Evolutionary conservation across 768 basidiomycete genomes (phyloP).

Genomic region (Dendrothele bispora): DNA sequence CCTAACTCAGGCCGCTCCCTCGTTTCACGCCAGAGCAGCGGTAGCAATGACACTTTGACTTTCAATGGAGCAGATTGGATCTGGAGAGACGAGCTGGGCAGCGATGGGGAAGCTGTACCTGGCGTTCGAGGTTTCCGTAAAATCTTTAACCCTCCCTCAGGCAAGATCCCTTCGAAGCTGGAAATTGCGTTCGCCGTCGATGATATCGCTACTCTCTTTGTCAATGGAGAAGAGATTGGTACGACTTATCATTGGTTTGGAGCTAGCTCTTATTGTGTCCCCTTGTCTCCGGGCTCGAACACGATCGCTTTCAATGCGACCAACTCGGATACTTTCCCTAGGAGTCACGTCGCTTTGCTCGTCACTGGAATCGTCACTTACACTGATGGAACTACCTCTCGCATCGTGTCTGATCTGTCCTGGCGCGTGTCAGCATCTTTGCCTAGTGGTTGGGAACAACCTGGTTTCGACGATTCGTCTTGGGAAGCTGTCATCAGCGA

Average conservation of each 20-base stretch:
- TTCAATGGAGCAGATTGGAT: slow-evolving; percentile 29
- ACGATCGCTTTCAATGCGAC: slow-evolving; percentile 26
- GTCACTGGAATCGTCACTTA: slow-evolving; percentile 21
- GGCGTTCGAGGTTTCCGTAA: slow-evolving; percentile 25
- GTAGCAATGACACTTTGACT: too few species aligned
- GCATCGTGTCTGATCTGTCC: slow-evolving; percentile 16
- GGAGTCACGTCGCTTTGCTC: slow-evolving; percentile 26
- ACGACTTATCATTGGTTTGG: slow-evolving; percentile 13
- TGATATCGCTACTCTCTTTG: slow-evolving; percentile 26
- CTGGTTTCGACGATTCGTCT: slow-evolving; percentile 15
- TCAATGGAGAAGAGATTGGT: slow-evolving; percentile 24
- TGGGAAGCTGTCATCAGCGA: slow-evolving; percentile 18
- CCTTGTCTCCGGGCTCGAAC: slow-evolving; percentile 12
- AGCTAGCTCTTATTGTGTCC: slow-evolving; percentile 17
- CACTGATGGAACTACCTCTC: slow-evolving; percentile 22
- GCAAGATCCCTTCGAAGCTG: slow-evolving; percentile 22
- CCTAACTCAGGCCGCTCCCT: too few species aligned
- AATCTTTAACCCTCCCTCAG: slow-evolving; percentile 20
- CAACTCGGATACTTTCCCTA: slow-evolving; percentile 19
- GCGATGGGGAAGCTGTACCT: slow-evolving; percentile 7
- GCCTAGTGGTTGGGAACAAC: slow-evolving; percentile 22
- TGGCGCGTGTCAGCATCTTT: slow-evolving; percentile 22
- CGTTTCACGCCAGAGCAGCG: too few species aligned
- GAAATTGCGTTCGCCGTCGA: slow-evolving; percentile 25
- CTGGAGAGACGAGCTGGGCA: slow-evolving; percentile 21